These are phyloP conservation scores for sorghum (Sorghum bicolor) DNA, from an alignment of 176 grass and related monocot genomes.

Conservation along the genomic window DNA sequence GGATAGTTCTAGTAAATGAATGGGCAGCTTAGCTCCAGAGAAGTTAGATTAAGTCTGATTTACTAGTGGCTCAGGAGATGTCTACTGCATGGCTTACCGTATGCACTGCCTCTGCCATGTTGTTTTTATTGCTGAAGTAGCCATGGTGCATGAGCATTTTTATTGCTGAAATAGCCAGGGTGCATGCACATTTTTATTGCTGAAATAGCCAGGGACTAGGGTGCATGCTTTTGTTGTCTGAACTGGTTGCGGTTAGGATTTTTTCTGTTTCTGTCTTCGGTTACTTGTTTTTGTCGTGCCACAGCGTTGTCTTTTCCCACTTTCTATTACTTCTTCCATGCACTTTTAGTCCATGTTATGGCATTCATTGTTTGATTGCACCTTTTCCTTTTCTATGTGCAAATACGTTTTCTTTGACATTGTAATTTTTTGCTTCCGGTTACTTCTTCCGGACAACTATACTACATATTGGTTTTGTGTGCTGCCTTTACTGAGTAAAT, in stretches of 20 bases:
- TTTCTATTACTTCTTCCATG: neutral
- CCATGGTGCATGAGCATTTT: neutral
- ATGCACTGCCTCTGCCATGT: neutral
- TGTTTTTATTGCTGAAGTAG: neutral
- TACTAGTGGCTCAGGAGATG: neutral
- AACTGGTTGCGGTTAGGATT: neutral
- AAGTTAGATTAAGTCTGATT: neutral
- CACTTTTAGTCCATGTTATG: neutral
- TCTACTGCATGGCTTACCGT: neutral
- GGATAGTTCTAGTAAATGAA: neutral
- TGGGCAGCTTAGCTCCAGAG: neutral
- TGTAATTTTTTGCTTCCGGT: neutral
- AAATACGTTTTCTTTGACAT: neutral
- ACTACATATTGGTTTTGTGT: neutral
- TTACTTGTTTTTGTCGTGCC: neutral
- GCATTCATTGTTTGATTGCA: neutral
- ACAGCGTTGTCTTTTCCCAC: neutral
- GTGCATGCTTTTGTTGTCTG: neutral
- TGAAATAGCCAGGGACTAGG: neutral
- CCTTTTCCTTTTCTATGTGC: neutral
- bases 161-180: neutral
- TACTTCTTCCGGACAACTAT: neutral
- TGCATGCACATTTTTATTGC: neutral
- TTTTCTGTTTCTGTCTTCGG: neutral
- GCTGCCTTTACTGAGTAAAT: neutral